Percentiles rank a stretch among this genome's conserved stretches.
Evolutionary conservation across 2,329 filamentous ascomycete genomes (phyloP).

Genomic region (Delphinella strobiligena): DNA sequence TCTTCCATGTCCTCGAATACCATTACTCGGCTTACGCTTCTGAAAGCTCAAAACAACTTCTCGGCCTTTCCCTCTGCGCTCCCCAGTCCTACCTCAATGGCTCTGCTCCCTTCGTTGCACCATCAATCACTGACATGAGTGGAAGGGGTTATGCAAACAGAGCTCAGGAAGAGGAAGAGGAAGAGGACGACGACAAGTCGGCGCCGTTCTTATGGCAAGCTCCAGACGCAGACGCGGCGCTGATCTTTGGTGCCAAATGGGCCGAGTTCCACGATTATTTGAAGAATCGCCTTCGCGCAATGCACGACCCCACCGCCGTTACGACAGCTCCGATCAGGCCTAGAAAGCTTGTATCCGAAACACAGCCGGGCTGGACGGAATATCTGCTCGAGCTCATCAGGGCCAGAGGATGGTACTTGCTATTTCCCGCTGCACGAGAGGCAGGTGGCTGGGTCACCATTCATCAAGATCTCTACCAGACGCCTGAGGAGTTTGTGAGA

Average conservation of each 20-base stretch:
- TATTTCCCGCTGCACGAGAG: slow-evolving; percentile 56
- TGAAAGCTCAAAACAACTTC: slow-evolving; percentile 42
- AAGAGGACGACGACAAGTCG: slow-evolving; percentile 17
- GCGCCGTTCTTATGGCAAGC: slow-evolving; percentile 73
- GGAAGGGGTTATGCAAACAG: no score
- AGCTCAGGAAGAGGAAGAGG: slow-evolving; percentile 5
- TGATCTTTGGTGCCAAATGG: slow-evolving; percentile 83
- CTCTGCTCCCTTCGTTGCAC: slow-evolving; percentile 40
- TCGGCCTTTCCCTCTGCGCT: slow-evolving; percentile 71
- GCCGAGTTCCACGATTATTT: slow-evolving; percentile 72
- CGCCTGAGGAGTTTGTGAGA: slow-evolving; percentile 53
- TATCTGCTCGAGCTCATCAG: slow-evolving; percentile 65
- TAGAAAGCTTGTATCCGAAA: slow-evolving; percentile 51
- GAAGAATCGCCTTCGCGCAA: slow-evolving; percentile 42
- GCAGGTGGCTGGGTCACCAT: slow-evolving; percentile 58
- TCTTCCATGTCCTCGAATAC: slow-evolving; percentile 66
- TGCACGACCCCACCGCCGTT: slow-evolving; percentile 14
- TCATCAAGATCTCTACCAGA: slow-evolving; percentile 61
- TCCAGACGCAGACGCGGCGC: slow-evolving; percentile 67
- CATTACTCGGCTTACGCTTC: slow-evolving; percentile 49
- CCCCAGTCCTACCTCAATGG: slow-evolving; percentile 55
- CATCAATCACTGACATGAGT: slow-evolving; percentile 23
- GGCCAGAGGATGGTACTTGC: slow-evolving; percentile 61
- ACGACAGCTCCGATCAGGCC: slow-evolving; percentile 15
- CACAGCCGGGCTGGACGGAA: slow-evolving; percentile 66